Evolutionary conservation across 1,284 basidiomycete species (phyloP), one percentile per base, ranked within the genome.

Genomic region (Apiotrichum brassicae): DNA sequence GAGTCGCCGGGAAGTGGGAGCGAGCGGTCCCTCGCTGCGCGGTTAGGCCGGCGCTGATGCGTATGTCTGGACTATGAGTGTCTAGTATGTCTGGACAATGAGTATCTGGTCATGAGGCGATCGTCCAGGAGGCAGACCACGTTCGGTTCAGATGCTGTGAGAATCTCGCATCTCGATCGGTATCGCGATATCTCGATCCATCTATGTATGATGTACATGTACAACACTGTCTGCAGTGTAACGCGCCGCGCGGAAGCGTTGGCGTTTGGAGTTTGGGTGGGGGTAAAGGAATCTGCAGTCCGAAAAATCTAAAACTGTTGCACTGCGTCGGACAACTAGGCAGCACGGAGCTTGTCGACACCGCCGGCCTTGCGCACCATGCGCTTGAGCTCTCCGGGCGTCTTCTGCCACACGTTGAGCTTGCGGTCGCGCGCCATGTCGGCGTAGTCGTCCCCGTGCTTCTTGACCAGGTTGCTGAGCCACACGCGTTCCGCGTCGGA

Each of bases 371-470:
- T 66, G 41, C 62, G 62, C 38, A 69, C 61, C 61, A 68, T 70
- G 44, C 76, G 63, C 62, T 69, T 78, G 64, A 98, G 75, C 74
- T 93, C 83, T 16, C 90, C 93, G 32, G 77, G 79, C 4, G 92
- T 97, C 68, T 85, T 83, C 74, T 97, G 94, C 73, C 84, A 84
- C 20, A 81, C 74, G 66, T 98, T 97, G 54, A 86, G 71, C 70
- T 79, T 84, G 57, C 81, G 75, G 74, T 97, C 93, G 57, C 77
- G 78, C 11, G 83, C 82, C 90, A 95, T 95, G 34, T 73, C 76
- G 23, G 81, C 79, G 18, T 83, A 74, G 72, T 97, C 85, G 33
- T 78, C 75, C 0, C 84, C 86, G 73, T 97, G 78, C 68, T 81
- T 84, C 34, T 72, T 67, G 11, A 90, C 81, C 28, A 97, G 78